Conservation (phyloP, 805 yeast genomes). For the Suhomyces xylopsoci region DNA sequence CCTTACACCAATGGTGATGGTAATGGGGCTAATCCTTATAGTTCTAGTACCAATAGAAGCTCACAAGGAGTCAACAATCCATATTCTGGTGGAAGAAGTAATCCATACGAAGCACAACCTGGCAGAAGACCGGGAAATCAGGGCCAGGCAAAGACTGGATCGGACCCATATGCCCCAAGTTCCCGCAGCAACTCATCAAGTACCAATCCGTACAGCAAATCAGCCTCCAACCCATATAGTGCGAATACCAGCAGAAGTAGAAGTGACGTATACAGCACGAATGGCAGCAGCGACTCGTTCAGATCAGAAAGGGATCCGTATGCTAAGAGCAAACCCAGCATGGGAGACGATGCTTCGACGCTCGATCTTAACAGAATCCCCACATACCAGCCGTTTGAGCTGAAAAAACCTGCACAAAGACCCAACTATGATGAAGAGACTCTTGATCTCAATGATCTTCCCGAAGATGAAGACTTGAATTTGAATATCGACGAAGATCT, state of each 20-base stretch:
- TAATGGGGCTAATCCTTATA: conserved; percentile 2
- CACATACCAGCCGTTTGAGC: conserved; percentile 22
- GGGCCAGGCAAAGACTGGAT: background rate
- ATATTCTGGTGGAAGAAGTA: background rate
- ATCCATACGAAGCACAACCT: conserved; percentile 1
- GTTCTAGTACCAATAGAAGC: background rate
- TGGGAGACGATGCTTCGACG: conserved; percentile 28
- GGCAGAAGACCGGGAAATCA: background rate
- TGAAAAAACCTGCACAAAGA: conserved; percentile 21
- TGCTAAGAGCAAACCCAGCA: background rate
- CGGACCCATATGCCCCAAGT: background rate
- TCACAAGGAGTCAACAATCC: conserved; percentile 9
- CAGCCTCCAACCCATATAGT: background rate
- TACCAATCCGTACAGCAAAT: background rate
- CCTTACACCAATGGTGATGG: conserved; percentile 5
- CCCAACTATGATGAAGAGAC: conserved; percentile 17
- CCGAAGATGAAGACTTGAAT: conserved; percentile 39
- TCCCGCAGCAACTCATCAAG: background rate
- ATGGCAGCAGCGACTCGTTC: background rate
- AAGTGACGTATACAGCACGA: background rate
- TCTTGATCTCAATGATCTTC: conserved; percentile 32
- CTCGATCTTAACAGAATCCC: conserved; percentile 41
- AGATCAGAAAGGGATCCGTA: conserved; percentile 1
- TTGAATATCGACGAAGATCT: conserved; percentile 34
- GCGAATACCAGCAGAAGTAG: background rate